These are phyloP conservation scores for Lasiodiplodia gonubiensis DNA, from an alignment of 2,329 filamentous ascomycete species.

Conservation along the genomic window DNA sequence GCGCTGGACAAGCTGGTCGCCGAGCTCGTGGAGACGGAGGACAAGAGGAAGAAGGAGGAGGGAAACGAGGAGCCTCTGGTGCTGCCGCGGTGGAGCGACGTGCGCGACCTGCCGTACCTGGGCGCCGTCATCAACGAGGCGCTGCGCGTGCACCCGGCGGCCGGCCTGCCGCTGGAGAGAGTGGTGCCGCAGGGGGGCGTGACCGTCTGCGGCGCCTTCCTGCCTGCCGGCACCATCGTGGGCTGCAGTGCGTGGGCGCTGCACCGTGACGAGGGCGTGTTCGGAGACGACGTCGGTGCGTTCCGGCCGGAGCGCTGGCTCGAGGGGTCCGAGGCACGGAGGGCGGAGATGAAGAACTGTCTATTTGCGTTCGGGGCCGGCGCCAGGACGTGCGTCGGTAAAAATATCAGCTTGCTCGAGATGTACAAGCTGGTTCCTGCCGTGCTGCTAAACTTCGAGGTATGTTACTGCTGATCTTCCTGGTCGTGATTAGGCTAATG, in stretches of 20 bases:
- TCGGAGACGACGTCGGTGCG: constrained; percentile 6
- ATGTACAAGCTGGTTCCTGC: constrained; percentile 44
- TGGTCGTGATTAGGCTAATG: neutral
- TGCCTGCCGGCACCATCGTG: constrained; percentile 19
- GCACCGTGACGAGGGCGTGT: constrained; percentile 15
- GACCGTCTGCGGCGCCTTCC: constrained; percentile 22
- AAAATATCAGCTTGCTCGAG: constrained; percentile 46
- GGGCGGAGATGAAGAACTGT: constrained; percentile 38
- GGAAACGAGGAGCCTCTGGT: constrained; percentile 37
- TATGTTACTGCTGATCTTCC: neutral
- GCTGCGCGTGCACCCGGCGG: constrained; percentile 56
- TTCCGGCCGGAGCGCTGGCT: constrained; percentile 26
- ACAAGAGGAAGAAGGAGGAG: constrained; percentile 36
- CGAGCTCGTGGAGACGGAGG: constrained; percentile 34
- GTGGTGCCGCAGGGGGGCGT: constrained; percentile 52
- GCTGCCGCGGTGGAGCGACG: constrained; percentile 8
- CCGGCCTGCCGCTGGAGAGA: constrained; percentile 58
- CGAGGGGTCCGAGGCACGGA: constrained; percentile 35
- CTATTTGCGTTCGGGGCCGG: constrained; percentile 47
- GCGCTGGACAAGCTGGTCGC: constrained; percentile 36
- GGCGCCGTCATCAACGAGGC: constrained; percentile 60
- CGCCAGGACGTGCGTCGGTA: constrained; percentile 45
- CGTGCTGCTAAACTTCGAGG: constrained; percentile 39
- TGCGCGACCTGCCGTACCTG: constrained; percentile 47
- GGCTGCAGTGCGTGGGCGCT: constrained; percentile 23